Base-by-base conservation (phyloP, 805 yeast genomes). In the Saccharomycopsis microspora region DNA sequence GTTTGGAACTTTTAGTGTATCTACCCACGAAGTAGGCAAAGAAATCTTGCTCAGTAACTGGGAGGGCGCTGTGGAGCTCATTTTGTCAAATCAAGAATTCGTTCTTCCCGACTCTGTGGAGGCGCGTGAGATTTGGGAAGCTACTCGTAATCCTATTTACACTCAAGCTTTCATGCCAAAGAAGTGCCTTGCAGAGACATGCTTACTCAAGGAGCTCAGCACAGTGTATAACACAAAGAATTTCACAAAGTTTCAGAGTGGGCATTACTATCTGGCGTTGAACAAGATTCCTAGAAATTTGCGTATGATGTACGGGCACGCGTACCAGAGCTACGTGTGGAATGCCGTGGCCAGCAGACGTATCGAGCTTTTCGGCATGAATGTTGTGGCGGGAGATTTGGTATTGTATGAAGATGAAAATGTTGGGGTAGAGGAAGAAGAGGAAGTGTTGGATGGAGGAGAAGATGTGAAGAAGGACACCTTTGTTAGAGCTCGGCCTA, bases 321-420 rank as follows among this genome's bases (percentile, higher is more conserved):
- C 98, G 3, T 94, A 94, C 63, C 98, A 93, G 66, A 86, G 96
- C 54, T 93, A 82, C 59, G 76, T 93, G 32, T 94, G 98, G 99
- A 94, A 94, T 60, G 61, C 72, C 45, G 94, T 82, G 35, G 90
- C 88, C 1, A 82, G 94, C 45, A 75, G 75, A 55, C 73, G 98
- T 59, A 69, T 87, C 40, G 76, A 76, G 57, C 60, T 80, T 48
- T 82, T 73, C 63, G 97, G 97, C 1, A 60, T 75, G 52, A 61
- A 71, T 31, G 76, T 84, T 35, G 82, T 84, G 49, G 82, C 69
- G 35, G 97, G 97, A 31, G 97, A 89, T 63, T 69, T 89, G 55
- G 87, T 89, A 3, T 58, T 77, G 9, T 71, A 67, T 27, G 64
- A 62, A 39, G 19, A 19, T 19, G 46, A 57, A 3, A 53, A 56